These are phyloP conservation scores for Russula earlei DNA, from an alignment of 768 basidiomycete species.

Conservation along the genomic window DNA sequence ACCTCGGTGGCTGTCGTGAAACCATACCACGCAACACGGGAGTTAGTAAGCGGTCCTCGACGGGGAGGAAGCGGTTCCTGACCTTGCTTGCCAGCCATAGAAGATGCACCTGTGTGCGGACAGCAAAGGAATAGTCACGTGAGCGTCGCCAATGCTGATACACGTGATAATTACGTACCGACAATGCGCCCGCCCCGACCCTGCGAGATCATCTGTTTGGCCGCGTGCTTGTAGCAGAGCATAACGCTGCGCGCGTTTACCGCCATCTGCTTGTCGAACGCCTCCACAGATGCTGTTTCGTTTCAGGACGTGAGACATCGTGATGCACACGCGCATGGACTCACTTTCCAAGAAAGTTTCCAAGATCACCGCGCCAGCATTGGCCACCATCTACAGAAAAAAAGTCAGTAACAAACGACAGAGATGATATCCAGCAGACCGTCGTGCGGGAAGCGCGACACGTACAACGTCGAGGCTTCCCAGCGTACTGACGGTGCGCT, in stretches of 20 bases:
- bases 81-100: conserved; percentile 14
- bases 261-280: conserved; percentile 6
- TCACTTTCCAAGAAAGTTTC: background rate
- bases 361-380: conserved; percentile 5
- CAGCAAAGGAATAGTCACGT: no score
- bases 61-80: background rate
- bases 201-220: conserved; percentile 20
- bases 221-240: conserved; percentile 22
- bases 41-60: background rate
- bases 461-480: conserved; percentile 17
- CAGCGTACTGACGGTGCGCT: conserved; percentile 1
- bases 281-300: background rate
- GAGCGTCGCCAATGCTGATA: no score
- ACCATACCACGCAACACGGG: background rate
- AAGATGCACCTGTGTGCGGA: conserved; percentile 16
- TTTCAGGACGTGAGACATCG: background rate
- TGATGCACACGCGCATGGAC: background rate
- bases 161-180: no score
- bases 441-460: background rate
- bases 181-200: conserved; percentile 15
- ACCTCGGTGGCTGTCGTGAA: background rate
- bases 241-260: conserved; percentile 16
- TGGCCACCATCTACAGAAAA: conserved; percentile 16
- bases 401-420: no score
- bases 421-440: no score